Conservation (phyloP, 345 rosid genomes). For the Eutrema heterophyllum region DNA sequence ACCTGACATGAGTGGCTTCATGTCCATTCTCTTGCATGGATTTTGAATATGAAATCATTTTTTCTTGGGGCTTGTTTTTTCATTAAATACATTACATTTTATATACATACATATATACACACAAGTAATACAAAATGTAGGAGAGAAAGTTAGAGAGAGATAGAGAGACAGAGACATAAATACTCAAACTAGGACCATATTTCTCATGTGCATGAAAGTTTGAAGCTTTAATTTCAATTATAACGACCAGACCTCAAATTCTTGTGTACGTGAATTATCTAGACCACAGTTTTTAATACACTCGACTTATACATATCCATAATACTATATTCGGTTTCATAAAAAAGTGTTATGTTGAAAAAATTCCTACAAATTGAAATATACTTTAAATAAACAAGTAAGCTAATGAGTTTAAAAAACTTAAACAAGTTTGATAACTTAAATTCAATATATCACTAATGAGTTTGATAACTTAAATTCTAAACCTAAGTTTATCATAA, state of each 20-base stretch:
- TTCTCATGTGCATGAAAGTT: constrained; percentile 23
- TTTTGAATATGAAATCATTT: constrained; percentile 12
- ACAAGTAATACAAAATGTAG: not conserved
- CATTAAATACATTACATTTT: constrained; percentile 10
- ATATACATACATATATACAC: not conserved
- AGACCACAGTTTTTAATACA: not conserved
- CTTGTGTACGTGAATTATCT: not conserved
- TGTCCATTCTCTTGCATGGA: constrained; percentile 24
- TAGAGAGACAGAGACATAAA: not conserved
- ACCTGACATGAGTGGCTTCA: constrained; percentile 20
- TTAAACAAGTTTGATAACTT: no score
- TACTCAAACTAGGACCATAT: constrained; percentile 22
- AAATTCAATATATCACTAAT: no score
- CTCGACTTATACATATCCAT: not conserved
- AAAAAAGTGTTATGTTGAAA: not conserved
- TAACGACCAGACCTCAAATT: not conserved
- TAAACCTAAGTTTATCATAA: no score
- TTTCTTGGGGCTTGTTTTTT: constrained; percentile 20
- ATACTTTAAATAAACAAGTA: not conserved
- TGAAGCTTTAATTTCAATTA: constrained; percentile 17
- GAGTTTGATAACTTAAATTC: no score
- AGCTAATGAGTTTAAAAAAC: no score
- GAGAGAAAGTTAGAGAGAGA: not conserved
- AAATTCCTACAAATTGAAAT: not conserved
- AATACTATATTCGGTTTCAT: not conserved